Evolutionary conservation across 371 early-diverging fungal species (phyloP), one percentile per base, ranked within the genome.

Genomic region (Saksenaea vasiformis): DNA sequence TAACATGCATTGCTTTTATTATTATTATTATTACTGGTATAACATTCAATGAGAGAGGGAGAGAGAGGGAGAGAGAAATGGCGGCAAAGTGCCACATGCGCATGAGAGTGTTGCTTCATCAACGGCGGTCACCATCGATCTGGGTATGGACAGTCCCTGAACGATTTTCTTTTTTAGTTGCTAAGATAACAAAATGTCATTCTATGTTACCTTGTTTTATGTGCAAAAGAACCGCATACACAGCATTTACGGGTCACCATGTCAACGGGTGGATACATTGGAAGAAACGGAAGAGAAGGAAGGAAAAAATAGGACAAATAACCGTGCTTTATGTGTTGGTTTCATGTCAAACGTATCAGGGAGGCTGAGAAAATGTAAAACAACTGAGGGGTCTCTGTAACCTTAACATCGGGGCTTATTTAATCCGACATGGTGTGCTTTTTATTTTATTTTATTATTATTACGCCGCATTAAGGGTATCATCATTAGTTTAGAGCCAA

Each of bases 401-500:
- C 43, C 19, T 41, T 41, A 10, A 8, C 5, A 5, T 41, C 43
- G 43, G n/a, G n/a, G 31, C 31, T 7, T 31, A 31, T 31, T 31
- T 31, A 2, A 31, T 31, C 31, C 31, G 31, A 31, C 31, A n/a
- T n/a, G n/a, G n/a, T n/a, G n/a, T n/a, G n/a, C n/a, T n/a, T 31
- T 4, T 31, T 31, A 31, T 31, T 31, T 31, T 31, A 31, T 44
- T 57, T 37, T 60, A 15, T 39, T 38, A 39, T n/a, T 39, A 39
- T 39, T 39, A 5, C 11, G 13, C 38, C 26, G 14, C 39, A 39
- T 11, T 3, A 5, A 11, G 39, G 39, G 39, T 39, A 39, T 39
- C 39, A 24, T 28, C 8, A 43, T 60, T n/a, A n/a, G n/a, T 56
- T 59, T 87, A 90, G 53, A 91, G 65, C 92, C 92, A 92, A 8